phyloP scores from a whole-genome alignment of 805 yeast species.

The Diddensiella transvaalensis region DNA sequence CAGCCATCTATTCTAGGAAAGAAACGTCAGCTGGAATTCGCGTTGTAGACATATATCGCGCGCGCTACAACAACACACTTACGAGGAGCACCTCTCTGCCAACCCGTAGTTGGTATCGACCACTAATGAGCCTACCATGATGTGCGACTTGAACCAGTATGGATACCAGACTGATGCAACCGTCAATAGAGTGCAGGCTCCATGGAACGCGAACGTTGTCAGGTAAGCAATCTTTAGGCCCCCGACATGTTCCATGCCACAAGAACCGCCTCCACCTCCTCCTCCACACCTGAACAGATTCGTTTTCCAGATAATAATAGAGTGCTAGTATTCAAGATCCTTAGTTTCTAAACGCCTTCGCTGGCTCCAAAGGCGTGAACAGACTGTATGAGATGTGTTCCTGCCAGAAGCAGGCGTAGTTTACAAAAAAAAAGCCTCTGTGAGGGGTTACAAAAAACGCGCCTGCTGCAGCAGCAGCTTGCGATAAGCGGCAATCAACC shows the following conservation, averaged over 20 bases:
- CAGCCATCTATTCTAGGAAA: slow-evolving; percentile 10
- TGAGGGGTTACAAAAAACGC: no score
- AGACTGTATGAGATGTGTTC: no score
- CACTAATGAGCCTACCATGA: slow-evolving; percentile 1
- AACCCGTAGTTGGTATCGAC: slow-evolving; percentile 16
- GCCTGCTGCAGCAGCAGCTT: no score
- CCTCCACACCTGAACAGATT: neutral
- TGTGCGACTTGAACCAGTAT: slow-evolving; percentile 12
- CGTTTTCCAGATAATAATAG: neutral
- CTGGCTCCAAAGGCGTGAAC: no score
- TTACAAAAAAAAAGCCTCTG: no score
- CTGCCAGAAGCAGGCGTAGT: no score
- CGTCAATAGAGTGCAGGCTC: slow-evolving; percentile 6
- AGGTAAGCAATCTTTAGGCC: slow-evolving; percentile 11
- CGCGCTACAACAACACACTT: no score
- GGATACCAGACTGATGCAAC: slow-evolving; percentile 7
- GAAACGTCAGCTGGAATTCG: no score
- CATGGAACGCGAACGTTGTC: slow-evolving; percentile 12
- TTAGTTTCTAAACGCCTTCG: no score
- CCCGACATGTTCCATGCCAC: slow-evolving; percentile 1
- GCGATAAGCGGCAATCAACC: no score
- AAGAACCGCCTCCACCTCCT: neutral
- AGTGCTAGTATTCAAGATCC: no score
- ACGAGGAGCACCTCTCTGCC: slow-evolving; percentile 9
- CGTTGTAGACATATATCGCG: no score